Percentiles rank a stretch among this genome's conserved stretches.
Conservation (phyloP, 441 rosid genomes). For the Erodium chrysanthum region DNA sequence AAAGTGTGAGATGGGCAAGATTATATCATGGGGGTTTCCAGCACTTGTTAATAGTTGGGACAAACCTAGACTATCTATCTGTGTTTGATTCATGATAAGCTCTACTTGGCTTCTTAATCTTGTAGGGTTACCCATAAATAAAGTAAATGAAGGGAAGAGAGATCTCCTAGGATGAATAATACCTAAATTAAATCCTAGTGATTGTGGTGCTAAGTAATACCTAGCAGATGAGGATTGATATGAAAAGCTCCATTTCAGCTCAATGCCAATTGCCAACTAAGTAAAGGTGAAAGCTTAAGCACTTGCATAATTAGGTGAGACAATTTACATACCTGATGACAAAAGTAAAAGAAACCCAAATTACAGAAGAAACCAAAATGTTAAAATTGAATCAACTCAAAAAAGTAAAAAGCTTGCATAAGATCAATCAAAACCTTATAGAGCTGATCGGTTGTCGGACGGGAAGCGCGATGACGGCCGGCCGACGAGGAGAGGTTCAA, state of each 20-base stretch:
- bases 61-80: constrained; percentile 16
- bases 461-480: too few relatives aligned
- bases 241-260: neutral
- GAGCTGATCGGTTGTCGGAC: too few relatives aligned
- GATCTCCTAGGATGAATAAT: neutral
- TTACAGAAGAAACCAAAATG: too few relatives aligned
- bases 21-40: constrained; percentile 22
- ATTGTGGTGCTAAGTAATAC: neutral
- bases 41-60: constrained; percentile 24
- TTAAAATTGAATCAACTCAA: too few relatives aligned
- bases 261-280: neutral
- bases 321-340: too few relatives aligned
- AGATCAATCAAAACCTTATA: too few relatives aligned
- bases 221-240: neutral
- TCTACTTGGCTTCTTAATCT: constrained; percentile 6
- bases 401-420: too few relatives aligned
- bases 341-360: too few relatives aligned
- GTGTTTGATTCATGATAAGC: neutral
- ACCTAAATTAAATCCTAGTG: neutral
- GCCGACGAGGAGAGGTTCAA: too few relatives aligned
- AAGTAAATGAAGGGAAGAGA: neutral
- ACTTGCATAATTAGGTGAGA: too few relatives aligned
- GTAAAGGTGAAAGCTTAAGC: neutral
- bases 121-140: neutral
- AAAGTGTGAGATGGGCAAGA: constrained; percentile 32